These are phyloP conservation scores for Leucocoprinus birnbaumii DNA, from an alignment of 768 basidiomycete genomes.

Conservation along the genomic window DNA sequence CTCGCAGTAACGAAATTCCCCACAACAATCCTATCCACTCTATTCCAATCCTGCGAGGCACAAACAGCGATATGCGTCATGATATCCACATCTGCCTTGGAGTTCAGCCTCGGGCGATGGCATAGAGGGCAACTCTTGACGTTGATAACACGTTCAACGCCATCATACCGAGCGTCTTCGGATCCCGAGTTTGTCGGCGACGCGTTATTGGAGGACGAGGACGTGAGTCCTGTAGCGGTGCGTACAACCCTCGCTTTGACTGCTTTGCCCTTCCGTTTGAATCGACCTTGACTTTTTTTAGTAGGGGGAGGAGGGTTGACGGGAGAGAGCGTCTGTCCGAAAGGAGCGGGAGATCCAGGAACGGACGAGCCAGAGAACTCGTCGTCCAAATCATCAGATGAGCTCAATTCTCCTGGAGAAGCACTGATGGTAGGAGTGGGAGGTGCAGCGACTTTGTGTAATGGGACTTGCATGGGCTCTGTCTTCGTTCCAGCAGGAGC, in stretches of 20 bases:
- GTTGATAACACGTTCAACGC: slow-evolving; percentile 87
- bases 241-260: slow-evolving; percentile 15
- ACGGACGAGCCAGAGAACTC: neutral
- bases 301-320: slow-evolving; percentile 9
- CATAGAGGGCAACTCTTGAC: slow-evolving; percentile 94
- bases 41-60: slow-evolving; percentile 89
- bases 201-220: slow-evolving; percentile 7
- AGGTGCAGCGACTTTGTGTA: slow-evolving; percentile 28
- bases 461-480: slow-evolving; percentile 45
- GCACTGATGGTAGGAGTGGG: slow-evolving; percentile 4
- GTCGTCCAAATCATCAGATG: slow-evolving; percentile 19
- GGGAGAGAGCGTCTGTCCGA: neutral
- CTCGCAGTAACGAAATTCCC: slow-evolving; percentile 92
- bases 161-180: slow-evolving; percentile 21
- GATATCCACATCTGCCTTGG: slow-evolving; percentile 91
- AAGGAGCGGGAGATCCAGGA: neutral
- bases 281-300: slow-evolving; percentile 14
- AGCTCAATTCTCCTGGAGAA: slow-evolving; percentile 14
- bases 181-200: slow-evolving; percentile 16
- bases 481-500: slow-evolving; percentile 25
- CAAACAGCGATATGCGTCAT: slow-evolving; percentile 97
- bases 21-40: slow-evolving; percentile 86
- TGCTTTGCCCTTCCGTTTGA: slow-evolving; percentile 18
- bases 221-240: neutral
- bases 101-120: slow-evolving; percentile 80